Base-by-base conservation (phyloP, 192 early-diverging fungal species). In the Podochytrium sp. region DNA sequence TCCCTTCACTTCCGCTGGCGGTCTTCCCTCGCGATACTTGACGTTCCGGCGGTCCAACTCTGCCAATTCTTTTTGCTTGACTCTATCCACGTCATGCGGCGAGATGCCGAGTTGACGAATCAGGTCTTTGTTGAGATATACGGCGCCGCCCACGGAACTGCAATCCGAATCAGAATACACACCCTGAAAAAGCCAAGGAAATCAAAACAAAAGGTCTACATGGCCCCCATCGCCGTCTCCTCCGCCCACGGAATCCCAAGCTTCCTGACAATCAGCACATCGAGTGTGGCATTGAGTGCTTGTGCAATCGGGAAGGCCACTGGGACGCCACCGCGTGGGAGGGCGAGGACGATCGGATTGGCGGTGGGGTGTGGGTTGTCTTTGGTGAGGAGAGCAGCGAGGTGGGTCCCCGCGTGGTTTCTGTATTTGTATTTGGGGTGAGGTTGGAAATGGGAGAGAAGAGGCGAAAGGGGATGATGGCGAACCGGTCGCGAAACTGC, bases 271-370 rank as follows among this genome's bases (percentile, higher is more conserved):
- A 82, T n/a, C 64, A 79, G 66, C 2, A 82, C 43, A 41, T 82
- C 81, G 34, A 82, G 64, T 7, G 75, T 70, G 20, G 73, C 61
- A 23, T 77, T 74, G 16, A 80, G 55, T n/a, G 47, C 38, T 50
- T 64, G 25, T 2, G 78, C 74, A 34, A 82, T 51, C 51, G 71
- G 43, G 62, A 53, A 74, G 40, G 81, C 81, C 14, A 82, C 73
- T 6, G 81, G 81, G n/a, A 82, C 78, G 25, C 81, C 81, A 35
- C 81, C 81, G 12, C 81, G 35, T 20, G 81, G 81, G n/a, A 82
- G 58, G 0, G 78, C 81, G 7, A 82, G 69, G 29, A 82, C 61
- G 35, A 82, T 38, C 14, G 67, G 55, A 10, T 6, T 6, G 10
- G 27, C 23, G 27, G 55, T 29, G 55, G 14, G 7, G 7, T 6